Conservation (phyloP, 495 filamentous ascomycete species). For the Penicillium arizonense region DNA sequence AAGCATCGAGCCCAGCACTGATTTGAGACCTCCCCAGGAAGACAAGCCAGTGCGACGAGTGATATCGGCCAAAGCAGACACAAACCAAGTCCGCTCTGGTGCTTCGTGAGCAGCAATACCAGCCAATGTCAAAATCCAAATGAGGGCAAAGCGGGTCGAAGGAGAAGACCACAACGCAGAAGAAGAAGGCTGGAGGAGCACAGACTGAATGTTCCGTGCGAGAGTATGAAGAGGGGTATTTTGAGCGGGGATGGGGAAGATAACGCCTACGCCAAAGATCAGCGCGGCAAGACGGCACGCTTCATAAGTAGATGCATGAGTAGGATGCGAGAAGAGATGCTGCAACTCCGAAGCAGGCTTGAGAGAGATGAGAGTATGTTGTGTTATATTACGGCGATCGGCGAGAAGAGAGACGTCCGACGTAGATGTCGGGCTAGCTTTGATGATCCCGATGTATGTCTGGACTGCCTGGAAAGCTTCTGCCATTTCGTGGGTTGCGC, state of each 20-base stretch:
- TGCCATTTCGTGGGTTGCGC: slow-evolving; percentile 30
- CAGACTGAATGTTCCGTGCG: slow-evolving; percentile 20
- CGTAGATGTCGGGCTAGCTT: slow-evolving; percentile 10
- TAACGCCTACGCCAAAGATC: slow-evolving; percentile 36
- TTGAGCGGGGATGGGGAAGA: slow-evolving; percentile 40
- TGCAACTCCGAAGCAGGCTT: slow-evolving; percentile 22
- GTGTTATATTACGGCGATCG: slow-evolving; percentile 39
- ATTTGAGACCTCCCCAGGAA: slow-evolving; percentile 24
- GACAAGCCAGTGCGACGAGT: slow-evolving; percentile 15
- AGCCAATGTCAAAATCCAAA: slow-evolving; percentile 38
- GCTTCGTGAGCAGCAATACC: slow-evolving; percentile 33
- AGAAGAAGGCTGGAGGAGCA: slow-evolving; percentile 14
- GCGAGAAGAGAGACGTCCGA: slow-evolving; percentile 26
- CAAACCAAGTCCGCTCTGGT: slow-evolving; percentile 32
- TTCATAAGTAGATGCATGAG: slow-evolving; percentile 32
- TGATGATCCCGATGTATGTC: slow-evolving; percentile 28
- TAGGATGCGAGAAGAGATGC: slow-evolving; percentile 10
- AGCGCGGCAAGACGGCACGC: slow-evolving; percentile 34
- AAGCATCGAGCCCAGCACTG: slow-evolving; percentile 25
- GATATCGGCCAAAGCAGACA: slow-evolving; percentile 18
- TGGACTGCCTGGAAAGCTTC: slow-evolving; percentile 32
- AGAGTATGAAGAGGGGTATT: slow-evolving; percentile 32
- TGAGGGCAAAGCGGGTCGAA: slow-evolving; percentile 18
- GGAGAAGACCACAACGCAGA: slow-evolving; percentile 23
- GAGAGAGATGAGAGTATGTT: slow-evolving; percentile 31